Evolutionary conservation across 306 rosid species (phyloP).

Genomic region (Vachellia collinsii): DNA sequence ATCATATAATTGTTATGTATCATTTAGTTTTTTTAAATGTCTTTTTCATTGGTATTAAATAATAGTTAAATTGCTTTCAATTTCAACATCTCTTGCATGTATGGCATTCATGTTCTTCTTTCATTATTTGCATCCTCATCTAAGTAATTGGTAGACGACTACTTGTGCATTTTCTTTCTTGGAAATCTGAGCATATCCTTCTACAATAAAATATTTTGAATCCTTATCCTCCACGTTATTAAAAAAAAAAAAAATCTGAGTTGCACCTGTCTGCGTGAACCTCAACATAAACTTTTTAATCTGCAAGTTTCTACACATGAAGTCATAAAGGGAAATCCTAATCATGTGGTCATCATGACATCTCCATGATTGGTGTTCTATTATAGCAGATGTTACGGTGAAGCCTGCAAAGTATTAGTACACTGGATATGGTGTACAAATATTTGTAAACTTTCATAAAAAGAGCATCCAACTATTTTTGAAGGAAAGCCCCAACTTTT

Average conservation of each 20-base stretch:
- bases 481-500: too few species aligned
- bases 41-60: not conserved
- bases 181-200: not conserved
- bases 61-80: not conserved
- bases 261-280: not conserved
- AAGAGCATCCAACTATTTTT: too few species aligned
- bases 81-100: not conserved
- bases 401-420: not conserved
- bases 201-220: conserved; percentile 23
- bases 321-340: not conserved
- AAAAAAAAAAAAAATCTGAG: not conserved
- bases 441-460: too few species aligned
- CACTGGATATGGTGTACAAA: not conserved
- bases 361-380: not conserved
- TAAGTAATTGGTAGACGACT: conserved; percentile 24
- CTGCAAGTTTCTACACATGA: not conserved
- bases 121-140: not conserved
- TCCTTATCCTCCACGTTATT: not conserved
- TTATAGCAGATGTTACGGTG: not conserved
- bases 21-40: not conserved
- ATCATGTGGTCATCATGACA: not conserved
- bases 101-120: not conserved
- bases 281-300: not conserved
- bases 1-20: not conserved
- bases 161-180: not conserved